These are phyloP conservation scores for Aspergillus diversus DNA, from an alignment of 495 filamentous ascomycete species.

Conservation along the genomic window DNA sequence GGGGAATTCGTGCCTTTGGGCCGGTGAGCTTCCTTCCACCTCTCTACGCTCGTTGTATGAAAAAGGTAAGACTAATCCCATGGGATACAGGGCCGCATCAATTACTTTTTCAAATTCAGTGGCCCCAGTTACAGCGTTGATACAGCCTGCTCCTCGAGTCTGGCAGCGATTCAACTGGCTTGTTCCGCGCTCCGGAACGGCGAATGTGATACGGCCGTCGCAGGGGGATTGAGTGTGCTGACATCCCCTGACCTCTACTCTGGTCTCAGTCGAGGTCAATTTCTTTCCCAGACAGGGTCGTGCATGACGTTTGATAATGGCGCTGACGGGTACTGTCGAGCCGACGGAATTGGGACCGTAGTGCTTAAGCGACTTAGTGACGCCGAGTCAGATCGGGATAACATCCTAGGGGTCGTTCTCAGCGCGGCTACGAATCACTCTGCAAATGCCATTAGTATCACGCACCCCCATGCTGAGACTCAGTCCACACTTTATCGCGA, in stretches of 20 bases:
- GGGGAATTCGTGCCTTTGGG: conserved; percentile 70
- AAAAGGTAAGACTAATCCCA: too few relatives aligned
- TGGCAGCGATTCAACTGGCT: conserved; percentile 38
- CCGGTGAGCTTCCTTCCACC: conserved; percentile 26
- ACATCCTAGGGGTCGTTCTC: conserved; percentile 41
- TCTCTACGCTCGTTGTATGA: too few relatives aligned
- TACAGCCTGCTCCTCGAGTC: conserved; percentile 48
- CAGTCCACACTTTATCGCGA: conserved; percentile 48
- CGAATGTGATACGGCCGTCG: conserved; percentile 35
- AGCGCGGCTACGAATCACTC: conserved; percentile 46
- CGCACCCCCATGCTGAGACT: conserved; percentile 51
- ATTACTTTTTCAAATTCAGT: conserved; percentile 61
- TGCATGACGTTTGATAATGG: conserved; percentile 28
- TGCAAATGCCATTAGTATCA: conserved; percentile 47
- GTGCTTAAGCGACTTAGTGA: conserved; percentile 46
- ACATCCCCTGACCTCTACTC: conserved; percentile 35
- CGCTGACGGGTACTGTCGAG: conserved; percentile 44
- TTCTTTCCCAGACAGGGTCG: conserved; percentile 28
- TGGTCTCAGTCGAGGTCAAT: conserved; percentile 20
- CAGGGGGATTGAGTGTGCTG: conserved; percentile 36
- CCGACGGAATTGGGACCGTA: conserved; percentile 43
- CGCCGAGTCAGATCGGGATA: conserved; percentile 48
- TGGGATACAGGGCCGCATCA: conserved; percentile 46
- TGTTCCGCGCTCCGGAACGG: conserved; percentile 32
- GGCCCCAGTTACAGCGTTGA: conserved; percentile 46